A percentile compares a stretch with the other conserved stretches of the same genome.
Evolutionary conservation across 257 asterid species (phyloP).

Genomic region (Salvia hispanica): DNA sequence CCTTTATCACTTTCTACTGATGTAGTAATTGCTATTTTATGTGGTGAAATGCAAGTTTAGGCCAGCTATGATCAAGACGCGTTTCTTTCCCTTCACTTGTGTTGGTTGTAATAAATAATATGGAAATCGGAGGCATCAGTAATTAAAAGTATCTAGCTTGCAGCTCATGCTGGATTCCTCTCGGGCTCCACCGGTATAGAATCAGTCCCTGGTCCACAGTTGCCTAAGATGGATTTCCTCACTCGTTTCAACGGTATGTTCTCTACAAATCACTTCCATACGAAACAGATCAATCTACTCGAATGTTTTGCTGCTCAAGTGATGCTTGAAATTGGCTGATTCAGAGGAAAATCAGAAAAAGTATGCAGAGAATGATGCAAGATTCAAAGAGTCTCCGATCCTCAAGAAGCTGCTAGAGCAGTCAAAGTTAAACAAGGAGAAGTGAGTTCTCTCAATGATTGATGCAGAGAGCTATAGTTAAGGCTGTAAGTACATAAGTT

Average conservation of each 20-base stretch:
- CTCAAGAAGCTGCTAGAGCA: constrained; percentile 85
- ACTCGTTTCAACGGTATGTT: constrained; percentile 71
- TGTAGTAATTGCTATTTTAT: background rate
- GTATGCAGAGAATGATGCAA: constrained; percentile 83
- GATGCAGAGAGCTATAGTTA: background rate
- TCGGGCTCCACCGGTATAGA: constrained; percentile 82
- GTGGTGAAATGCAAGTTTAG: too few species aligned
- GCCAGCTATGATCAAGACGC: background rate
- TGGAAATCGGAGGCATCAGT: constrained; percentile 33
- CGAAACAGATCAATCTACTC: too few species aligned
- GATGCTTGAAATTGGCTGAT: constrained; percentile 21
- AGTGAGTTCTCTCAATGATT: constrained; percentile 40
- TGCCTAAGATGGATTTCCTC: constrained; percentile 80
- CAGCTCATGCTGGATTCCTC: constrained; percentile 91
- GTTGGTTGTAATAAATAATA: constrained; percentile 25
- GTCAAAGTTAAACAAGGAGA: constrained; percentile 69
- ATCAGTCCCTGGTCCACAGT: constrained; percentile 92
- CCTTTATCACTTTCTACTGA: constrained; percentile 8
- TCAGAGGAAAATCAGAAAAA: constrained; percentile 87
- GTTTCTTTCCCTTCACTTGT: constrained; percentile 8
- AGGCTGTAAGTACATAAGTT: background rate
- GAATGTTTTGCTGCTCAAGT: background rate
- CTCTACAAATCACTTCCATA: background rate
- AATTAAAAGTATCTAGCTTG: constrained; percentile 39
- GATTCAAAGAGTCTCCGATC: constrained; percentile 83